Conservation (phyloP, 2,329 filamentous ascomycete genomes). For the Colletotrichum sp. region DNA sequence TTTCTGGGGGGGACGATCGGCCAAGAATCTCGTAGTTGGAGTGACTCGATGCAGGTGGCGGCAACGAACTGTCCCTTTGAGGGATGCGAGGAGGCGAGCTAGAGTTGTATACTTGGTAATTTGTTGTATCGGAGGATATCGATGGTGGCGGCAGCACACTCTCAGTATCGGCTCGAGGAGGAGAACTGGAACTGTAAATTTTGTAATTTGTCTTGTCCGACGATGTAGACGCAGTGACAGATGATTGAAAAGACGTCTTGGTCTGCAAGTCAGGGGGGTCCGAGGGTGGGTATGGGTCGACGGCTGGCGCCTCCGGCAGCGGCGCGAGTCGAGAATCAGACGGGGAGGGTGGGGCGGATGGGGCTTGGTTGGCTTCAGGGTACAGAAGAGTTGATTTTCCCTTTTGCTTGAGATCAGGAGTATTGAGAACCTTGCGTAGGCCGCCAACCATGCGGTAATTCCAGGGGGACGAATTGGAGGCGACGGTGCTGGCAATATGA, state of each 20-base stretch:
- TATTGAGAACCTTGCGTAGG: slow-evolving; percentile 56
- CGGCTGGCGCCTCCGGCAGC: slow-evolving; percentile 30
- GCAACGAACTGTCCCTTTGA: slow-evolving; percentile 43
- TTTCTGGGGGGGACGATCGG: slow-evolving; percentile 52
- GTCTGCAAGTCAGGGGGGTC: slow-evolving; percentile 15
- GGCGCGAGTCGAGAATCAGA: slow-evolving; percentile 33
- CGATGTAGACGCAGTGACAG: slow-evolving; percentile 44
- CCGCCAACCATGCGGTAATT: slow-evolving; percentile 61
- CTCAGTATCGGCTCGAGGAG: slow-evolving; percentile 42
- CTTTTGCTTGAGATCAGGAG: slow-evolving; percentile 48
- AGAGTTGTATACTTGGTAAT: slow-evolving; percentile 59
- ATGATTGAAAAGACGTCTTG: slow-evolving; percentile 31
- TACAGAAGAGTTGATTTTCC: slow-evolving; percentile 27
- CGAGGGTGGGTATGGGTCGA: background rate
- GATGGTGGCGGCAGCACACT: slow-evolving; percentile 39
- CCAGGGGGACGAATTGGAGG: slow-evolving; percentile 46
- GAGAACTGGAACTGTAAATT: slow-evolving; percentile 54
- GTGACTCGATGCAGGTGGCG: slow-evolving; percentile 44
- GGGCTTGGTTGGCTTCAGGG: background rate
- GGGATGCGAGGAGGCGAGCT: slow-evolving; percentile 44
- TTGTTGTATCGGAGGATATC: slow-evolving; percentile 54
- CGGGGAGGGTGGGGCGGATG: slow-evolving; percentile 22
- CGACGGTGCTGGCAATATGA: slow-evolving; percentile 24
- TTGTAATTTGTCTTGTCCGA: slow-evolving; percentile 63
- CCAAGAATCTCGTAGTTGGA: slow-evolving; percentile 59